These are phyloP conservation scores for Penicillium silybi DNA, from an alignment of 495 filamentous ascomycete genomes.

Conservation along the genomic window DNA sequence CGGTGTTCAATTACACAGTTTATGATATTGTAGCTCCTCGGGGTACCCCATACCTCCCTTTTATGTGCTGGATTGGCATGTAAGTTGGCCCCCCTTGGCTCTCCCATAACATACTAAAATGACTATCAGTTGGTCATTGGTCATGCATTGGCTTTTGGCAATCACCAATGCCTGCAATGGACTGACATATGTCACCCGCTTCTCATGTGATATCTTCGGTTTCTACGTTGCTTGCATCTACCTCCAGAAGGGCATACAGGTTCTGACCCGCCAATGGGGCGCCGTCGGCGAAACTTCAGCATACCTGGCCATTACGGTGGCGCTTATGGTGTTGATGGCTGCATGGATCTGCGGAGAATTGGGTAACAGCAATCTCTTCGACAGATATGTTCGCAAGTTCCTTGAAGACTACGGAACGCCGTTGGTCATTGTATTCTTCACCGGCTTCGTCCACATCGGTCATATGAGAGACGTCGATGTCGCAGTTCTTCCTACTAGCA, in stretches of 20 bases:
- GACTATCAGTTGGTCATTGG: conserved; percentile 60
- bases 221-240: conserved; percentile 89
- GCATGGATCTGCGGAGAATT: conserved; percentile 69
- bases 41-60: conserved; percentile 70
- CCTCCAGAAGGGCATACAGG: conserved; percentile 78
- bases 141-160: conserved; percentile 77
- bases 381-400: conserved; percentile 67
- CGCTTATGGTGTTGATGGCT: conserved; percentile 66
- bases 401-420: conserved; percentile 82
- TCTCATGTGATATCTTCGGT: conserved; percentile 83
- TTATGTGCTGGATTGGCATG: conserved; percentile 84
- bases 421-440: conserved; percentile 81
- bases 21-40: conserved; percentile 72
- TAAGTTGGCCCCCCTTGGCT: conserved; percentile 27
- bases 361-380: conserved; percentile 66
- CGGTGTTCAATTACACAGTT: conserved; percentile 84
- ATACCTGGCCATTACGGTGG: conserved; percentile 70
- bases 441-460: conserved; percentile 81
- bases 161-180: conserved; percentile 78
- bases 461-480: conserved; percentile 66
- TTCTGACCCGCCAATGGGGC: conserved; percentile 62
- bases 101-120: conserved; percentile 4
- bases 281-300: conserved; percentile 54
- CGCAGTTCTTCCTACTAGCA: conserved; percentile 63
- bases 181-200: conserved; percentile 75